Base-by-base conservation (phyloP, 208 protist genomes). In the Crithidia brevicula region DNA sequence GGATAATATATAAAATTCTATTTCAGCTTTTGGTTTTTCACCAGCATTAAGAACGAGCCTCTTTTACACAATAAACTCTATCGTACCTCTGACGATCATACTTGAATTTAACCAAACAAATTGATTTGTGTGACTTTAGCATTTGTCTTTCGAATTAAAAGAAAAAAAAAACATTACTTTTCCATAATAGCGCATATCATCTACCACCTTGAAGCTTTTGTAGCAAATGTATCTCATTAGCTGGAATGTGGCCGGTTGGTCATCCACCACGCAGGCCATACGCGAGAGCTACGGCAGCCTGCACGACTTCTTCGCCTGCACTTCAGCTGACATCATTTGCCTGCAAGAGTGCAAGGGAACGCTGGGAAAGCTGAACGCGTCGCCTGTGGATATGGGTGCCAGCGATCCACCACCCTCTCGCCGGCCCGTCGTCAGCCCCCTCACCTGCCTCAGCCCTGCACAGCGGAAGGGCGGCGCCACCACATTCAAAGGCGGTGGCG, bases 211-310 rank as follows among this genome's bases (percentile, higher is more conserved):
- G n/a, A n/a, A n/a, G n/a, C n/a, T n/a, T n/a, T n/a, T n/a, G n/a
- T n/a, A n/a, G n/a, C n/a, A 53, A 4, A 94, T 96, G 91, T 85
- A 87, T 60, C 40, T 96, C 15, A 84, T 96, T 28, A 93, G 88
- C 67, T 96, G 91, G 88, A 96, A 96, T 67, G 88, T 94, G 16
- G 91, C 91, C 6, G 91, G 88, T 9, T 96, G 91, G 88, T 86
- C 88, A 0, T 84, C 91, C 16, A 94, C 88, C 3, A 71, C 83
- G 13, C 59, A 64, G 51, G 63, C 79, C 9, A 90, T 94, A 25
- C 84, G 86, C 4, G 83, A 89, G 54, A 83, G 85, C 78, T 96
- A 88, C 78, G 91, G 91, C 50, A 88, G 64, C 51, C 61, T 96
- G 16, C 63, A 72, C 25, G 51, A 57, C 38, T 96, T 96, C 65